Evolutionary conservation across 352 stramenopile species (phyloP).

Genomic region (Globisporangium uncinulatum): DNA sequence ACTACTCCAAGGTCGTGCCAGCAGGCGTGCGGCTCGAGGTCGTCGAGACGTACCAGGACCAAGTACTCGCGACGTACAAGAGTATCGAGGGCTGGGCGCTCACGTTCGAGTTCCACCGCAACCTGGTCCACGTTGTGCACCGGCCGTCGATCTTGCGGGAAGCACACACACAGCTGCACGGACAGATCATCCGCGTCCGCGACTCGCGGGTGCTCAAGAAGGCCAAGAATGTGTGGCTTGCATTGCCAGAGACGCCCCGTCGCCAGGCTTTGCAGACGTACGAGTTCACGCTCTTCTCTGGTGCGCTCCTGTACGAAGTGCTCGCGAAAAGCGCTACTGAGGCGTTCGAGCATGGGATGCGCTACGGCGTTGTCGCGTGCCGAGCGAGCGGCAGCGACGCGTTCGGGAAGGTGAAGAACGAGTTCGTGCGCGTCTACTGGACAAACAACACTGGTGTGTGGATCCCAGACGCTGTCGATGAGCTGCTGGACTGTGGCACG

Average conservation of each 20-base stretch:
- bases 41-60: conserved; percentile 56
- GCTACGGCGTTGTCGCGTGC: conserved; percentile 33
- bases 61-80: conserved; percentile 50
- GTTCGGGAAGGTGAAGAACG: conserved; percentile 34
- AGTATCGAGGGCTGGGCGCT: conserved; percentile 58
- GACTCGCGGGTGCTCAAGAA: conserved; percentile 36
- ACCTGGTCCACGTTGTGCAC: conserved; percentile 55
- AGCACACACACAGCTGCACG: conserved; percentile 44
- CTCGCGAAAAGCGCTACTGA: conserved; percentile 31
- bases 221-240: conserved; percentile 38
- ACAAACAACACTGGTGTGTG: conserved; percentile 5
- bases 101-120: conserved; percentile 61
- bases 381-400: conserved; percentile 33
- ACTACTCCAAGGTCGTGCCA: conserved; percentile 58
- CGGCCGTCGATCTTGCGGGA: conserved; percentile 52
- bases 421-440: conserved; percentile 55
- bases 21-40: conserved; percentile 46
- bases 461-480: conserved; percentile 23
- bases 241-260: conserved; percentile 32
- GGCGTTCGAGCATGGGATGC: conserved; percentile 28
- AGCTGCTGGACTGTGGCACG: conserved; percentile 38
- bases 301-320: conserved; percentile 31
- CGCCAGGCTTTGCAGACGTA: conserved; percentile 38
- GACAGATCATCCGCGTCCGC: conserved; percentile 40
- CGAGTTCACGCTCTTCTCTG: conserved; percentile 41